Percentiles rank a stretch among this genome's conserved stretches.
Evolutionary conservation across 2,329 filamentous ascomycete genomes (phyloP).

Genomic region (Fusarium hostae): DNA sequence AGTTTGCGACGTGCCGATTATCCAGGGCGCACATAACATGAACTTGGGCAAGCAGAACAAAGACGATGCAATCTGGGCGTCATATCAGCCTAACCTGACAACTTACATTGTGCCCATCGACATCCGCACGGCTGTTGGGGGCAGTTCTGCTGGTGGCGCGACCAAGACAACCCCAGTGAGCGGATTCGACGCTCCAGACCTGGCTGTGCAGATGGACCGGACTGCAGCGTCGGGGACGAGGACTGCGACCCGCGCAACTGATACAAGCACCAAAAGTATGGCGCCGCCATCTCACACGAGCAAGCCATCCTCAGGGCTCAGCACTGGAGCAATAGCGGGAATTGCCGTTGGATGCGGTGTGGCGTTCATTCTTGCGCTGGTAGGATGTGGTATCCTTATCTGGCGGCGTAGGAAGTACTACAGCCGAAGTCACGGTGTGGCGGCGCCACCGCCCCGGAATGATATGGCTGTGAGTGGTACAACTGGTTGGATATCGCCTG

Average conservation of each 20-base stretch:
- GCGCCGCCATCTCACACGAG: neutral
- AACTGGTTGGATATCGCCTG: neutral
- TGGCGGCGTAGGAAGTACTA: neutral
- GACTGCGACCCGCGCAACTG: neutral
- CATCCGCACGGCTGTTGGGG: neutral
- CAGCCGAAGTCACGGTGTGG: conserved; percentile 5
- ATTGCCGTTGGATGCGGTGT: conserved; percentile 7
- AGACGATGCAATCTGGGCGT: conserved; percentile 6
- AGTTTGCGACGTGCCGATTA: neutral
- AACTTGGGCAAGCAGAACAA: conserved; percentile 9
- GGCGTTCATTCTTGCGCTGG: neutral
- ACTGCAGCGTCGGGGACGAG: neutral
- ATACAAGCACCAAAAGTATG: neutral
- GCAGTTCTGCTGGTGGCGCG: neutral
- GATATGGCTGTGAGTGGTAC: neutral
- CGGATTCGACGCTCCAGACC: conserved; percentile 8
- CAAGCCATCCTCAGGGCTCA: neutral
- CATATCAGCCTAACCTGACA: neutral
- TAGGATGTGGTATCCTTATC: neutral
- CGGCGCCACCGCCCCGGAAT: neutral
- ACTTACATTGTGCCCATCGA: conserved; percentile 2
- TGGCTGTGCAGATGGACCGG: conserved; percentile 1
- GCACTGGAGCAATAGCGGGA: conserved; percentile 5
- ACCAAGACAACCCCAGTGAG: conserved; percentile 1
- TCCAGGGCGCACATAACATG: conserved; percentile 10